Base-by-base conservation (phyloP, 2,329 filamentous ascomycete genomes). In the Cryphonectria japonica region DNA sequence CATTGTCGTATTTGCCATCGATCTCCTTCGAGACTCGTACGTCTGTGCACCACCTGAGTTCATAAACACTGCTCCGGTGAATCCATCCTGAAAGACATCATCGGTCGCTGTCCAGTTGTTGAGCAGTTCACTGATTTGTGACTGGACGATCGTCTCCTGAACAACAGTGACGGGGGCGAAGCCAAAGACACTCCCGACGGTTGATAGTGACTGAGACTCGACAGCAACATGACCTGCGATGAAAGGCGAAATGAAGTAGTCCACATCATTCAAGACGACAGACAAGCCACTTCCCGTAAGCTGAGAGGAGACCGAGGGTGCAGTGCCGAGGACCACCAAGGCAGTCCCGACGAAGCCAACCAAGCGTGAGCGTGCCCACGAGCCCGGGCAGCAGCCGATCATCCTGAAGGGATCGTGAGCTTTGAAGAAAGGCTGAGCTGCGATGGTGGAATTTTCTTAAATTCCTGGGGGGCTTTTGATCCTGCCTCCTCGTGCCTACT, bases 151-250 rank as follows among this genome's bases (percentile, higher is more conserved):
- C 0, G 69, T 43, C 14, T 76, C 77, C 26, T 76, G 72, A 11
- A 82, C 76, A 9, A 82, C 77, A 1, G 80, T 79, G 62, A 82
- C 76, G 4, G 80, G 79, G 14, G 75, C 75, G 74, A 82, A 80
- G 67, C 79, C 79, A 26, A 77, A 75, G 52, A 78, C 74, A 11
- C 70, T 70, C 7, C 77, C 75, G 0, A 76, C 70, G 2, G 67
- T 66, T 2, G 64, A 46, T 2, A 80, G 72, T 2, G 70, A 68
- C 19, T 66, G 62, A 1, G 70, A 39, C 11, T 69, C 67, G 41
- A 75, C 71, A 19, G 70, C 59, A 54, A 78, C 69, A 22, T 77
- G 77, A 54, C 78, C 79, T 19, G 77, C 73, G 11, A 78, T 72
- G 70, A 75, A 80, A 32, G 80, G 80, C 1, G 79, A 80, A 68